A percentile compares a stretch with the other conserved stretches of the same genome.
These are phyloP conservation scores for Xylariaceae sp. DNA, from an alignment of 2,329 filamentous ascomycete species.

Conservation along the genomic window DNA sequence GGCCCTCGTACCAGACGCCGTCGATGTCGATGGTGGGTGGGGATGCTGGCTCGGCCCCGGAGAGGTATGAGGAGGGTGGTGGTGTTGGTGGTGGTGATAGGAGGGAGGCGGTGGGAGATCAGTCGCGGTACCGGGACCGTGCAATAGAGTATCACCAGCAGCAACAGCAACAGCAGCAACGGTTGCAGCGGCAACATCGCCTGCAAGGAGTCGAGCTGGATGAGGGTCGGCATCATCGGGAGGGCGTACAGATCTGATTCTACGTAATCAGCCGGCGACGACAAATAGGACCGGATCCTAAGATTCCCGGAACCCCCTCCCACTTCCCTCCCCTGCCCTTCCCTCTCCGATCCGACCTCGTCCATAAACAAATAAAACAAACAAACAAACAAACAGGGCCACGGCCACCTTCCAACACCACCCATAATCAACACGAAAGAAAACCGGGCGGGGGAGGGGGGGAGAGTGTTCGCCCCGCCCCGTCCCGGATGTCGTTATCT, in stretches of 20 bases:
- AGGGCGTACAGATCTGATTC: not conserved
- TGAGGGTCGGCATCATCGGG: not conserved
- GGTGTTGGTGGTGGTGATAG: not conserved
- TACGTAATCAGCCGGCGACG: too few species aligned
- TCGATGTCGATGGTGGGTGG: not conserved
- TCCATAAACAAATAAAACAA: too few species aligned
- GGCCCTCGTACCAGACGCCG: slow-evolving; percentile 36
- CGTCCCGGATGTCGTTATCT: too few species aligned
- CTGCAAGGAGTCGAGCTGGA: not conserved
- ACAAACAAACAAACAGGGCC: too few species aligned
- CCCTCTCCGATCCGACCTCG: too few species aligned
- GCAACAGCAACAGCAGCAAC: not conserved
- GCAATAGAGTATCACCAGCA: not conserved
- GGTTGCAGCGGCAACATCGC: not conserved
- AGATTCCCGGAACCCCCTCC: too few species aligned
- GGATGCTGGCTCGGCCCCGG: not conserved
- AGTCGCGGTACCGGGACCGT: not conserved
- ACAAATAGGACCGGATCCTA: too few species aligned
- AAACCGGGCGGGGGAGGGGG: not conserved
- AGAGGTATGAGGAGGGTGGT: too few species aligned
- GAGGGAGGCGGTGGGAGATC: not conserved
- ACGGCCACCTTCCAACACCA: not conserved
- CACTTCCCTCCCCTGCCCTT: too few species aligned
- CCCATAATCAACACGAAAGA: not conserved
- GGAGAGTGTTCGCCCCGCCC: too few species aligned